Evolutionary conservation across 257 asterid species (phyloP), one percentile per base, ranked within the genome.

Genomic region (Forsythia suspensa): DNA sequence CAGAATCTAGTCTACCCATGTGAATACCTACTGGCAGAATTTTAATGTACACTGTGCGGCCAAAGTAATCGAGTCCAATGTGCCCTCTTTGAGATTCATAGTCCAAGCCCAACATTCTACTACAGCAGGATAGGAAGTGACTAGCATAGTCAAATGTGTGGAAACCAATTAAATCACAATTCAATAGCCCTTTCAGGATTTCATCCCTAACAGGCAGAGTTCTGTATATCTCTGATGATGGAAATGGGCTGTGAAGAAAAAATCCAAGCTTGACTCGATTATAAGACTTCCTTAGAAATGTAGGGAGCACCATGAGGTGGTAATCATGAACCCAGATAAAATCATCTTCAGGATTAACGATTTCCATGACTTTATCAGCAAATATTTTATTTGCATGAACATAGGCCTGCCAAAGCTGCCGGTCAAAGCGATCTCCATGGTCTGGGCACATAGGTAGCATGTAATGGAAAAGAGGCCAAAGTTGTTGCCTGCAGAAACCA

Each of bases 401-500:
- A 80, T 92, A 92, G 34, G 98, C 92, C 79, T 86, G 94, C 98
- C 98, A 94, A 75, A 91, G 89, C 80, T 85, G 92, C 75, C 95
- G 88, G 57, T 94, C 97, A 83, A 91, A 94, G 61, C 97, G 95
- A 73, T 91, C 98, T 73, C 97, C 98, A 74, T 92, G 98, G 80
- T 92, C 97, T 9, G 95, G 88, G 83, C 90, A 92, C 90, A 94
- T 89, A 43, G 98, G 98, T 29, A 94, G 90, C 98, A 92, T 91
- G 96, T 94, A 94, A 86, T 94, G 98, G 44, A 94, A 94, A 24
- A 94, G 95, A 77, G 98, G 97, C 98, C 98, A 94, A 46, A 94
- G 91, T 73, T 91, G 97, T 59, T 94, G 94, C 91, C 92, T 92
- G 79, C 97, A 94, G 80, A 94, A 94, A 46, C 97, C 97, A 44